These are phyloP conservation scores for Eutrema salsugineum DNA, from an alignment of 441 rosid species.

Conservation along the genomic window DNA sequence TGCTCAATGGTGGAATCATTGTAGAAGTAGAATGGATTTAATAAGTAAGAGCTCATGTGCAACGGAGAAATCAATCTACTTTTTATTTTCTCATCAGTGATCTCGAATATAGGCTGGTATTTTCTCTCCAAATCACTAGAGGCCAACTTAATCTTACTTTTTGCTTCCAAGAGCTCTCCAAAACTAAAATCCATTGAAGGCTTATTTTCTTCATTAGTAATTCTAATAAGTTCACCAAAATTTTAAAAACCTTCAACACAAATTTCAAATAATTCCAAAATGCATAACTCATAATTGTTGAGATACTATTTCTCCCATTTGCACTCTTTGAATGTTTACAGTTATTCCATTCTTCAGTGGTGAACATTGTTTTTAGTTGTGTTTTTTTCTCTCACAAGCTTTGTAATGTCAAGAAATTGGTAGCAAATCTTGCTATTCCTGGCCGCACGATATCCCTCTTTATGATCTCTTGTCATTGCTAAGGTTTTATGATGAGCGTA, in stretches of 20 bases:
- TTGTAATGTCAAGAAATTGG: not conserved
- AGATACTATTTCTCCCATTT: not conserved
- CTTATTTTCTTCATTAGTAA: not conserved
- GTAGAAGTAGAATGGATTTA: not conserved
- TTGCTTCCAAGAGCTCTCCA: not conserved
- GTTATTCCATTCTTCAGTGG: not conserved
- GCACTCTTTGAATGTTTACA: not conserved
- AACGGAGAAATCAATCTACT: not conserved
- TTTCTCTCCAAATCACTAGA: not conserved
- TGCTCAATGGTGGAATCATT: not conserved
- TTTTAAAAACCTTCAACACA: not conserved
- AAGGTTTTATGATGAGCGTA: conserved; percentile 5
- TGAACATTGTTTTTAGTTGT: not conserved
- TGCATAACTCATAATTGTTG: not conserved
- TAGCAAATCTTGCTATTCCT: not conserved
- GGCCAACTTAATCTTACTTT: not conserved
- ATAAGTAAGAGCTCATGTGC: not conserved
- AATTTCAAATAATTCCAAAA: not conserved
- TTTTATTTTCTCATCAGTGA: conserved; percentile 9
- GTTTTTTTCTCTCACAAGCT: not conserved
- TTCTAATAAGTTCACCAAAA: not conserved
- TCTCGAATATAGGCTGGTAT: not conserved
- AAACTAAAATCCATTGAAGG: conserved; percentile 1
- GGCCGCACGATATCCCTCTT: not conserved
- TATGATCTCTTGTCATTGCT: not conserved